These are phyloP conservation scores for Aspergillus clavatus DNA, from an alignment of 2,329 filamentous ascomycete species.

Conservation along the genomic window DNA sequence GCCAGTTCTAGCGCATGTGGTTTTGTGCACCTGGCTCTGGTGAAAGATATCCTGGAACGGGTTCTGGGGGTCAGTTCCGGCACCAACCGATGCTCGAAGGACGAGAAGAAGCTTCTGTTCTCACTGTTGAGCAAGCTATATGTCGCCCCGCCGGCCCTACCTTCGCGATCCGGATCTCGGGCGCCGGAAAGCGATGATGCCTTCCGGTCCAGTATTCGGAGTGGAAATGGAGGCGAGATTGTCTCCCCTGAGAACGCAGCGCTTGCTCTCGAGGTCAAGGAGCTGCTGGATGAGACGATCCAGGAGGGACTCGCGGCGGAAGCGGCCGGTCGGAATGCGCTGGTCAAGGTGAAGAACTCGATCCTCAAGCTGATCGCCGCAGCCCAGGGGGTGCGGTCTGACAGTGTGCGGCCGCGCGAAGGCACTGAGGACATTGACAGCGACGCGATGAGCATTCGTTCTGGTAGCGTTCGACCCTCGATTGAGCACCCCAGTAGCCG, in stretches of 20 bases:
- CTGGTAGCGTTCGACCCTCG: constrained; percentile 27
- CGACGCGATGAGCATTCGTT: constrained; percentile 28
- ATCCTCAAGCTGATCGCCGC: constrained; percentile 42
- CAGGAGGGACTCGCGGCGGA: constrained; percentile 41
- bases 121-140: constrained; percentile 77
- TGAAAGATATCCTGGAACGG: constrained; percentile 70
- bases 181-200: constrained; percentile 57
- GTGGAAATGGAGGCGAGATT: constrained; percentile 48
- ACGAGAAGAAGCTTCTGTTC: constrained; percentile 79
- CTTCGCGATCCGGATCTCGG: constrained; percentile 34
- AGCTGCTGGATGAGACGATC: constrained; percentile 55
- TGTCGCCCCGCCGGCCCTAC: constrained; percentile 61
- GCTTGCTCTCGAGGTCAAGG: constrained; percentile 51
- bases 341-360: constrained; percentile 44
- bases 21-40: constrained; percentile 75
- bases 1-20: constrained; percentile 57
- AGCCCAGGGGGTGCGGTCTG: constrained; percentile 43
- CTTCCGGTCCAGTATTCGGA: constrained; percentile 48
- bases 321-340: constrained; percentile 41
- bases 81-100: constrained; percentile 46
- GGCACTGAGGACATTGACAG: constrained; percentile 29
- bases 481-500: constrained; percentile 23
- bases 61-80: constrained; percentile 50
- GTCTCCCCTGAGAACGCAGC: constrained; percentile 49
- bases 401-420: constrained; percentile 30